Base-by-base conservation (phyloP, 2,329 filamentous ascomycete genomes). In the Pyricularia grisea region DNA sequence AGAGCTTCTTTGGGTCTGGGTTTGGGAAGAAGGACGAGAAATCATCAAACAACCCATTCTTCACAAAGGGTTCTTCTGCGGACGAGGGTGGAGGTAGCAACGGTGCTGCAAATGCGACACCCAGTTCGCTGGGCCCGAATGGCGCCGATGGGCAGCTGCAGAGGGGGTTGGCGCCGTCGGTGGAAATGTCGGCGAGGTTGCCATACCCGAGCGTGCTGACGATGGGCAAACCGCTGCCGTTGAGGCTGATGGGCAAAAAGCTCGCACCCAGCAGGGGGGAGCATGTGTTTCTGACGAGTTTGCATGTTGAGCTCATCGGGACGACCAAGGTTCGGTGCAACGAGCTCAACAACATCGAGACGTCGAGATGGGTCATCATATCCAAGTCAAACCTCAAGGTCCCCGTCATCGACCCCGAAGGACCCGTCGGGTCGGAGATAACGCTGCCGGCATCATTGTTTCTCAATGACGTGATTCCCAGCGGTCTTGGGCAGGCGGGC, bases 141-240 rank as follows among this genome's bases (percentile, higher is more conserved):
- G 42, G 42, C 17, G 6, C 17, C 12, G 36, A 65, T 25, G 58
- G 63, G 31, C 60, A 61, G 72, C 42, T 70, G 72, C 30, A 72
- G 72, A 27, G 72, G 72, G 74, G 75, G 42, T 82, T 85, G 2
- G 84, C 88, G 2, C 88, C 95, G 14, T 90, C 89, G 4, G 84
- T 97, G 63, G 94, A 97, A 73, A 81, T 90, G 68, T 87, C 87
- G 74, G 92, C 92, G 4, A 87, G 94, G 42, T 81, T 99, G 36
- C 95, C 95, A 0, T 92, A 93, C 75, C 95, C 95, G 4, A 85
- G 92, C 3, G 91, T 97, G 64, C 81, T 98, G 67, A 97, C 94
- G 0, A 97, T 94, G 80, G 96, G 97, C 77, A 87, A 94, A 72
- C 89, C 93, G 5, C 74, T 98, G 9, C 94, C 94, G 0, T 82